These are phyloP conservation scores for Populus tremula DNA, from an alignment of 345 rosid genomes.

Conservation along the genomic window DNA sequence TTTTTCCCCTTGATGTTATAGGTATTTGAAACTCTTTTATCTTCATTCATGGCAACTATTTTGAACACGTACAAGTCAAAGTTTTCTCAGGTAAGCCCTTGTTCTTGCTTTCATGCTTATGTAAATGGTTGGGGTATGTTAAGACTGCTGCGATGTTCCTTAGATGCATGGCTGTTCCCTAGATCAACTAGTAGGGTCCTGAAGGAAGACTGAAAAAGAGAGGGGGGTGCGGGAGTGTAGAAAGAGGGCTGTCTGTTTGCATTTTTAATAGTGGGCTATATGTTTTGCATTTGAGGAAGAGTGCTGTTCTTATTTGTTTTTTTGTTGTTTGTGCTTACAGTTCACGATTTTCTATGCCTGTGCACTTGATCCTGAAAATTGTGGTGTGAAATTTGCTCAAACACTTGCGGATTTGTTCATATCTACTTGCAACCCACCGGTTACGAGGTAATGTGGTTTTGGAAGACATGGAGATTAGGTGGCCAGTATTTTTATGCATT, in stretches of 20 bases:
- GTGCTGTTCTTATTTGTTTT: no score
- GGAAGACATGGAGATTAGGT: neutral
- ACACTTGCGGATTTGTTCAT: conserved; percentile 51
- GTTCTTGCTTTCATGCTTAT: no score
- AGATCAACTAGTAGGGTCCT: no score
- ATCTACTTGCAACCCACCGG: conserved; percentile 31
- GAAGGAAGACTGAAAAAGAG: no score
- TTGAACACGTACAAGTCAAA: conserved; percentile 75
- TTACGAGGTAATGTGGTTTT: conserved; percentile 45
- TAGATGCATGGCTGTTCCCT: no score
- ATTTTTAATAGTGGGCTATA: no score
- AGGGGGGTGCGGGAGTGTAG: no score
- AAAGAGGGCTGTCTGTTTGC: no score
- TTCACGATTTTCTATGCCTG: conserved; percentile 86
- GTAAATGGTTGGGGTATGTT: no score
- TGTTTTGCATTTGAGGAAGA: no score
- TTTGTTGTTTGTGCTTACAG: conserved; percentile 40
- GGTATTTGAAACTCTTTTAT: conserved; percentile 73
- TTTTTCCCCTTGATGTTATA: conserved; percentile 14
- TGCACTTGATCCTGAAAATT: conserved; percentile 74
- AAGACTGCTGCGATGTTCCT: no score
- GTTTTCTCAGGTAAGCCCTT: conserved; percentile 64
- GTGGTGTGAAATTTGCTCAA: conserved; percentile 66
- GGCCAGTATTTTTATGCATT: no score
- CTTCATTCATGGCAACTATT: conserved; percentile 58